These are phyloP conservation scores for Nicotiana obtusifolia DNA, from an alignment of 257 asterid genomes.

Conservation along the genomic window DNA sequence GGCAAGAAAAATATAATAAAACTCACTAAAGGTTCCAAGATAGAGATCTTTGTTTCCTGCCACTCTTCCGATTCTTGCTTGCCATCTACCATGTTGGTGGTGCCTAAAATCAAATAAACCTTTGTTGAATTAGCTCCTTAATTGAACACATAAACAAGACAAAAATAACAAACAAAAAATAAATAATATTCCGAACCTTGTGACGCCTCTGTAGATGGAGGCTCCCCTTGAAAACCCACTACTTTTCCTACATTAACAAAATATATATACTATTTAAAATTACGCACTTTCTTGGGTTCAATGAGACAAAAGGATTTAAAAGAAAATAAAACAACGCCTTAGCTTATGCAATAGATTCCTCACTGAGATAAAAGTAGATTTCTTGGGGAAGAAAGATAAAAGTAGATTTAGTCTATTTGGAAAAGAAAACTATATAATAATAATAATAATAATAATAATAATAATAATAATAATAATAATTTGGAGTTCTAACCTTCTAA, in stretches of 20 bases:
- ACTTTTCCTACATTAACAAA: slow-evolving; percentile 51
- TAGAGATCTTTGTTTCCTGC: slow-evolving; percentile 88
- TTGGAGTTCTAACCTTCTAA: slow-evolving; percentile 52
- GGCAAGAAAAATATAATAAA: not conserved
- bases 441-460: too few species aligned
- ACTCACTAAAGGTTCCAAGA: slow-evolving; percentile 87
- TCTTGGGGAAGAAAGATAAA: too few species aligned
- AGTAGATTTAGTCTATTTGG: not conserved
- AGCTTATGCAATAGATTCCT: not conserved
- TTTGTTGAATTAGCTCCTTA: not conserved
- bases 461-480: too few species aligned
- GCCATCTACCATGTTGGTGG: slow-evolving; percentile 96
- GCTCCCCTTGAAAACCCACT: slow-evolving; percentile 96
- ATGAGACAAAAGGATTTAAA: not conserved
- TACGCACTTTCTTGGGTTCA: not conserved
- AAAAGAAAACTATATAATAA: too few species aligned
- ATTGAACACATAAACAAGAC: not conserved
- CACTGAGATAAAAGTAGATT: not conserved
- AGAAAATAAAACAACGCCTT: not conserved
- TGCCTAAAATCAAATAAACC: slow-evolving; percentile 39
- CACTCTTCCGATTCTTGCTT: slow-evolving; percentile 85
- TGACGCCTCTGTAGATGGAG: slow-evolving; percentile 87
- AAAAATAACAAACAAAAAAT: not conserved
- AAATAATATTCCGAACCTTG: slow-evolving; percentile 39
- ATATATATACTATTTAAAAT: too few species aligned